Conservation (phyloP, 495 filamentous ascomycete species). For the Glutinoglossum americanum region DNA sequence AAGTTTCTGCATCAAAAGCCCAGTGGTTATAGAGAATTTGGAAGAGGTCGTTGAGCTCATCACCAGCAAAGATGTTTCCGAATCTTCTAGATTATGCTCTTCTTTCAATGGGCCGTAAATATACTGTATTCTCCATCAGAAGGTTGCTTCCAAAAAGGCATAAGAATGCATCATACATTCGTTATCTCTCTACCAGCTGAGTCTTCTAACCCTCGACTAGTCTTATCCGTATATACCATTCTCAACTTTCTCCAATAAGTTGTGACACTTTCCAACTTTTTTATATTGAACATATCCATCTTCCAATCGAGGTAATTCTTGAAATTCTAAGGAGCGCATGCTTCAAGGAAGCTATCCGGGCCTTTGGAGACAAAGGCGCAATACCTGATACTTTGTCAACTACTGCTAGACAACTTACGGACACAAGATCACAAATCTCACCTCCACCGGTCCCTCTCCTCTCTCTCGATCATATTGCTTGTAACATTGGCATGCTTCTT, state of each 20-base stretch:
- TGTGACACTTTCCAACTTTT: not conserved
- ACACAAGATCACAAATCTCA: not conserved
- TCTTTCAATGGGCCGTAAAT: not conserved
- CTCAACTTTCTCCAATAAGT: not conserved
- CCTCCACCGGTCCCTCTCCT: no score
- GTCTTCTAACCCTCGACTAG: not conserved
- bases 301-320: not conserved
- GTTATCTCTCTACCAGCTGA: not conserved
- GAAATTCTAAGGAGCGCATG: not conserved
- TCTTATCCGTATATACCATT: not conserved
- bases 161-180: not conserved
- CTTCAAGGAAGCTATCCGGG: not conserved
- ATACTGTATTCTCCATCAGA: not conserved
- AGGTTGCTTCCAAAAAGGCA: not conserved
- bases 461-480: not conserved
- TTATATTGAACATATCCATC: not conserved
- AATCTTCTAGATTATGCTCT: not conserved
- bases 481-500: not conserved
- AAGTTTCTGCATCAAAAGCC: not conserved
- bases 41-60: not conserved
- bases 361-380: not conserved
- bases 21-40: not conserved
- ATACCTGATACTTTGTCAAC: not conserved
- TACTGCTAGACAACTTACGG: not conserved
- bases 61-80: not conserved